These are phyloP conservation scores for Apiotrichum mycotoxinovorans DNA, from an alignment of 1,284 basidiomycete genomes.

Conservation along the genomic window DNA sequence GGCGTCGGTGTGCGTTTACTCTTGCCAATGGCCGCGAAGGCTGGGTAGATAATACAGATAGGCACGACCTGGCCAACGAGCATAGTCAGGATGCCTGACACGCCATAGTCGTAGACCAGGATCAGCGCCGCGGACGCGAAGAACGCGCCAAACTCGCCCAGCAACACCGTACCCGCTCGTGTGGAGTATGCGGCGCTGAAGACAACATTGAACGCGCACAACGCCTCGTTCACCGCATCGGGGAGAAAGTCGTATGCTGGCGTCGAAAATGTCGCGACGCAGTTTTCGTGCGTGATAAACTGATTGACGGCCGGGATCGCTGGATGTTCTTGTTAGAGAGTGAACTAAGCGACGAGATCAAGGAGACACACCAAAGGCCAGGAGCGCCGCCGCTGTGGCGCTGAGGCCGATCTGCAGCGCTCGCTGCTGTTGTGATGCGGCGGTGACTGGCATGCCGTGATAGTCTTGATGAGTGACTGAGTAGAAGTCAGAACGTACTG, in stretches of 20 bases:
- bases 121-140: neutral
- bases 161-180: neutral
- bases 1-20: neutral
- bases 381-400: neutral
- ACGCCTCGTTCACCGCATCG: neutral
- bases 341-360: neutral
- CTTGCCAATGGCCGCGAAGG: neutral
- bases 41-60: neutral
- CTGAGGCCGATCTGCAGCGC: too few species aligned
- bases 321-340: too few species aligned
- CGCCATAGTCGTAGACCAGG: neutral
- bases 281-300: neutral
- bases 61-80: neutral
- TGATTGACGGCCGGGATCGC: neutral
- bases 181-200: neutral
- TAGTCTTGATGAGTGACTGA: too few species aligned
- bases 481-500: too few species aligned
- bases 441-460: too few species aligned
- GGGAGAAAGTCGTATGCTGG: neutral
- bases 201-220: slow-evolving; percentile 1
- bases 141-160: neutral
- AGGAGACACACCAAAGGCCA: neutral
- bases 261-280: neutral
- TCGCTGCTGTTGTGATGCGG: too few species aligned
- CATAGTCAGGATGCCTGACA: neutral